phyloP scores from a whole-genome alignment of 2,329 filamentous ascomycete genomes.

The Colletotrichum salicis region DNA sequence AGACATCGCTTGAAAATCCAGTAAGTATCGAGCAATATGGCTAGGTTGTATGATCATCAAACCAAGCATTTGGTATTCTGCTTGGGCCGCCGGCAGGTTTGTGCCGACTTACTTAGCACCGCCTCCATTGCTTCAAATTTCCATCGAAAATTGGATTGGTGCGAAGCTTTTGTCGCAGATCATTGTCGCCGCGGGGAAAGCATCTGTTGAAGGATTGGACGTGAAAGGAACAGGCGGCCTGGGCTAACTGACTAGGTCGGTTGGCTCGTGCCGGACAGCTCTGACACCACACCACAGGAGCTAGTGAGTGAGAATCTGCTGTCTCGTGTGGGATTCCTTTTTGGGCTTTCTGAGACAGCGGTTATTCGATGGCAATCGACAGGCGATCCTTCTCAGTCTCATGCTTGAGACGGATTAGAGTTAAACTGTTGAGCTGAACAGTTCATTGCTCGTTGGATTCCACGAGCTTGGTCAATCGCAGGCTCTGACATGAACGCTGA shows the following conservation, averaged over 20 bases:
- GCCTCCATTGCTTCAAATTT: constrained; percentile 10
- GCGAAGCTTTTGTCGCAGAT: constrained; percentile 3
- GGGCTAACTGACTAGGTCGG: not conserved
- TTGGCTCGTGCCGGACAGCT: not conserved
- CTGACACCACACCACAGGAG: constrained; percentile 12
- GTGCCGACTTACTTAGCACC: constrained; percentile 12
- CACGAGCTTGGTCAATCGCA: not conserved
- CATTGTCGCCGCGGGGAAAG: constrained; percentile 9
- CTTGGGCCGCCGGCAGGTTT: not conserved
- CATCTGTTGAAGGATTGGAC: not conserved
- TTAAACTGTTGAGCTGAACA: not conserved
- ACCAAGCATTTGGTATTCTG: not conserved
- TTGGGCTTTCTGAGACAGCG: constrained; percentile 6
- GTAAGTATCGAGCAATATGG: not conserved
- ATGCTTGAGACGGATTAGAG: not conserved
- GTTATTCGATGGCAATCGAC: not conserved
- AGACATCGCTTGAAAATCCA: not conserved
- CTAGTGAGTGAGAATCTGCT: not conserved
- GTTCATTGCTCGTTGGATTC: no score
- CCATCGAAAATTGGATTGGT: not conserved
- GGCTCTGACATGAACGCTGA: not conserved
- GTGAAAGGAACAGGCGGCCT: not conserved
- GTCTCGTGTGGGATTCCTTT: constrained; percentile 1
- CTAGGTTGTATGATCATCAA: not conserved
- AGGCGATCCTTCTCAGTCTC: no score